Evolutionary conservation across 2,329 filamentous ascomycete species (phyloP).

Genomic region (Botryosphaeria dothidea): DNA sequence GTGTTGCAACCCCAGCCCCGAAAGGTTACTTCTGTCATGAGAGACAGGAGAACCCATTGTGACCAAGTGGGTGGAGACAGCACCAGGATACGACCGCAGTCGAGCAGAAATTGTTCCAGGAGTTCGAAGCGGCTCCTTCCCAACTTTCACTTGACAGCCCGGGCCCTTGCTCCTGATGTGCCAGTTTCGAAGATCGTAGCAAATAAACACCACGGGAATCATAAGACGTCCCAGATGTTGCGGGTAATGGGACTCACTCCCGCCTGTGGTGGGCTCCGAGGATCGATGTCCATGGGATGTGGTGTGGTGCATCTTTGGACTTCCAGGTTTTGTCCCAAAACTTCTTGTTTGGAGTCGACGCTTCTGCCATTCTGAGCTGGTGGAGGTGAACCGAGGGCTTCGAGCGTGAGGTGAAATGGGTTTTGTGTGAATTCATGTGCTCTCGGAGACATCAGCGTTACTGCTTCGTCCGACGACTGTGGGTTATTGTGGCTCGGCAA

Average conservation of each 20-base stretch:
- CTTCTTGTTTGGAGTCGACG: slow-evolving; percentile 32
- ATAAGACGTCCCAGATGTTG: slow-evolving; percentile 77
- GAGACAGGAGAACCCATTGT: background rate
- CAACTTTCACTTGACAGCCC: background rate
- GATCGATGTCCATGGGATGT: slow-evolving; percentile 49
- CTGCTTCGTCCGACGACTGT: slow-evolving; percentile 38
- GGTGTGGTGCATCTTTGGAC: slow-evolving; percentile 47
- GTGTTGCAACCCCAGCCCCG: background rate
- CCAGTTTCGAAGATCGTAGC: background rate
- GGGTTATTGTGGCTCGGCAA: slow-evolving; percentile 29
- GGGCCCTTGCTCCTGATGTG: background rate
- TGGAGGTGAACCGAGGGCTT: slow-evolving; percentile 29
- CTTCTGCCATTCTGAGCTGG: slow-evolving; percentile 35
- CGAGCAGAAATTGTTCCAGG: background rate
- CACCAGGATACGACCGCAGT: background rate
- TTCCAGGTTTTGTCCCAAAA: slow-evolving; percentile 36
- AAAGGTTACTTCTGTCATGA: background rate
- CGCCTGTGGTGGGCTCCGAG: slow-evolving; percentile 72
- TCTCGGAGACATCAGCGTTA: slow-evolving; percentile 69
- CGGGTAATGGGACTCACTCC: slow-evolving; percentile 74
- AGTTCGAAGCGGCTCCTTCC: background rate
- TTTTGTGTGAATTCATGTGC: slow-evolving; percentile 69
- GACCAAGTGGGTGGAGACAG: background rate
- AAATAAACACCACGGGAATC: background rate
- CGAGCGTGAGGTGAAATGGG: slow-evolving; percentile 39